Base-by-base conservation (phyloP, 495 filamentous ascomycete species). In the Lasiosphaeriaceae sp. region DNA sequence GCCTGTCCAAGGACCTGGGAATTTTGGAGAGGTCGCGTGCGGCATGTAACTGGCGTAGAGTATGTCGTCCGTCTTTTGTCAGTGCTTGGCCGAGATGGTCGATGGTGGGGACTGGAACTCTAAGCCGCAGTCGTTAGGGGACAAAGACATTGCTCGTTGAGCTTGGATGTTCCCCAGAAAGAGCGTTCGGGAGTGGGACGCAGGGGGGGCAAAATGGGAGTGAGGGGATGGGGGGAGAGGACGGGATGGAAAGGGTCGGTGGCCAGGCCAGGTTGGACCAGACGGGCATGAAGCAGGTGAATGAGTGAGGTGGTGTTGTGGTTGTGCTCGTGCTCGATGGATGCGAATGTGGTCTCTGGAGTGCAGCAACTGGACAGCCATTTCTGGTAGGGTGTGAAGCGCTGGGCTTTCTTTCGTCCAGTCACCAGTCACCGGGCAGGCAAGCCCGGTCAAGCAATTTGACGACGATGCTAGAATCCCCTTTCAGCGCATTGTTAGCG, bases 371-470 rank as follows among this genome's bases (percentile, higher is more conserved):
- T 52, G 52, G 54, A 51, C 21, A 62, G 47, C 49, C 55, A 54
- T 53, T 53, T 56, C 23, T 55, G 57, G 62, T 67, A 59, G 62
- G 65, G 60, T 66, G 61, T 59, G 58, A 57, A 54, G 54, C 51
- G 57, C 57, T 62, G 55, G 54, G 58, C 54, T 54, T 26, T 39
- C 35, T 50, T 46, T 37, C 16, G 26, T 31, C 26, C 26, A 31
- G 26, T 31, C 26, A 31, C 59, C 65, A 64, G 54, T 67, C 62
- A 64, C 55, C 50, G 26, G 14, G 26, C 52, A 51, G 52, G 50
- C 56, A 19, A 52, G 50, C 50, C 53, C 29, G 54, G 60, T 58
- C 54, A 62, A 58, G 50, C 53, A 62, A 58, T 61, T 50, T n/a
- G 49, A 56, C 39, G 47, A 48, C 39, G 54, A 59, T 57, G 62